phyloP scores from a whole-genome alignment of 169 alveolate genomes.

The Eimeria sp. region DNA sequence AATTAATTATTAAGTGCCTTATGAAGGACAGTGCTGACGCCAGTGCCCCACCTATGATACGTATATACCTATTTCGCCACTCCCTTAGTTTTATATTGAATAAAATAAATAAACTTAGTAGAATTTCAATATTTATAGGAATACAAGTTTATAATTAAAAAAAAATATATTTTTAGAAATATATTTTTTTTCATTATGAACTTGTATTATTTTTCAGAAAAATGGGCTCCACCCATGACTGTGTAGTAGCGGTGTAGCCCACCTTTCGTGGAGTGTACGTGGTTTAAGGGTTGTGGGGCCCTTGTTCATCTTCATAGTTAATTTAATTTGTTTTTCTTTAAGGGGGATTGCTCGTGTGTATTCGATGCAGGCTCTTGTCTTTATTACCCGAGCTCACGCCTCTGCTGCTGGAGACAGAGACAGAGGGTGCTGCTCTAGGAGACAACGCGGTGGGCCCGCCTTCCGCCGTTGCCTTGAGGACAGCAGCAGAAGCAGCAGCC shows the following conservation, averaged over 20 bases:
- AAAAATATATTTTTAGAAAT: too few relatives aligned
- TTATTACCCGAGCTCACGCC: conserved; percentile 61
- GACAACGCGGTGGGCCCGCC: background rate
- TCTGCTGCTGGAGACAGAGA: conserved; percentile 7
- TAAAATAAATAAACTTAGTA: too few relatives aligned
- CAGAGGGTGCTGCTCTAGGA: background rate
- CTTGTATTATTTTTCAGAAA: too few relatives aligned
- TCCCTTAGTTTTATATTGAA: too few relatives aligned
- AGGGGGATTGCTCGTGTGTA: background rate
- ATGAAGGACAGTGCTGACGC: background rate
- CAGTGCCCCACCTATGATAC: background rate
- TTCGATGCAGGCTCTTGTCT: conserved; percentile 4
- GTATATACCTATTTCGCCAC: too few relatives aligned
- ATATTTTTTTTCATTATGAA: too few relatives aligned
- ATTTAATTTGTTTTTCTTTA: background rate
- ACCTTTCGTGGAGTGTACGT: background rate
- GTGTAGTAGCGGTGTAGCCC: too few relatives aligned
- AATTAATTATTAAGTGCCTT: background rate
- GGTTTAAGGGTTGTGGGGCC: too few relatives aligned
- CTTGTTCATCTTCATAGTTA: background rate
- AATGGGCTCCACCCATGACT: too few relatives aligned
- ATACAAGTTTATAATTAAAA: too few relatives aligned
- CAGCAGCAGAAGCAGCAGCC: conserved; percentile 75
- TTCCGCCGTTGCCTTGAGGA: conserved; percentile 29
- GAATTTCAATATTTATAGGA: too few relatives aligned